These are phyloP conservation scores for Bretschneidera sinensis DNA, from an alignment of 345 rosid species.

Conservation along the genomic window DNA sequence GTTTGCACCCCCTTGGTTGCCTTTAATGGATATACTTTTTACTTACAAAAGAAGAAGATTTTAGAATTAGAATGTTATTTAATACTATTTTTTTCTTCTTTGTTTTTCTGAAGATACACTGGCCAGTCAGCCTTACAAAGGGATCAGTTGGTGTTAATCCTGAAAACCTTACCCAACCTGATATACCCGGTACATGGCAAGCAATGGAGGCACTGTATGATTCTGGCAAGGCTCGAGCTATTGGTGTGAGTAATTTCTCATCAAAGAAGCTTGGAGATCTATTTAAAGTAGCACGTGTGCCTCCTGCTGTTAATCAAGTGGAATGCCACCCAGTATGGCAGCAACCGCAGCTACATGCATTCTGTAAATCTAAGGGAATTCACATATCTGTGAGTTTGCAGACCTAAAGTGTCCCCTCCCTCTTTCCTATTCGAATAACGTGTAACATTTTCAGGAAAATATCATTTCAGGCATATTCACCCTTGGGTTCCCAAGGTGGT, in stretches of 20 bases:
- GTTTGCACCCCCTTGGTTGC: too few relatives aligned
- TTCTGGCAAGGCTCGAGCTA: slow-evolving; percentile 48
- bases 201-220: slow-evolving; percentile 47
- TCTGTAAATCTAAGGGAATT: slow-evolving; percentile 56
- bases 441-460: not conserved
- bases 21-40: not conserved
- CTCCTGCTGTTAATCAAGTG: slow-evolving; percentile 49
- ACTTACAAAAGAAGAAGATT: not conserved
- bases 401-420: not conserved
- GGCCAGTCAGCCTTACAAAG: slow-evolving; percentile 61
- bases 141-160: slow-evolving; percentile 32
- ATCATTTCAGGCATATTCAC: slow-evolving; percentile 36
- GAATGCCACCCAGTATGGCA: slow-evolving; percentile 64
- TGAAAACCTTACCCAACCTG: slow-evolving; percentile 40
- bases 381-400: slow-evolving; percentile 46
- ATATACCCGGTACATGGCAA: slow-evolving; percentile 54
- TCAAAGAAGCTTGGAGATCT: slow-evolving; percentile 35
- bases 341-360: slow-evolving; percentile 45
- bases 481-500: slow-evolving; percentile 31
- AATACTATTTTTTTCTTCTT: not conserved
- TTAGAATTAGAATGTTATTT: too few relatives aligned
- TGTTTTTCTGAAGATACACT: slow-evolving; percentile 41
- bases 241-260: slow-evolving; percentile 51
- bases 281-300: slow-evolving; percentile 21
- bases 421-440: not conserved